Base-by-base conservation (phyloP, 1,284 basidiomycete species). In the Cryptococcus sp. region DNA sequence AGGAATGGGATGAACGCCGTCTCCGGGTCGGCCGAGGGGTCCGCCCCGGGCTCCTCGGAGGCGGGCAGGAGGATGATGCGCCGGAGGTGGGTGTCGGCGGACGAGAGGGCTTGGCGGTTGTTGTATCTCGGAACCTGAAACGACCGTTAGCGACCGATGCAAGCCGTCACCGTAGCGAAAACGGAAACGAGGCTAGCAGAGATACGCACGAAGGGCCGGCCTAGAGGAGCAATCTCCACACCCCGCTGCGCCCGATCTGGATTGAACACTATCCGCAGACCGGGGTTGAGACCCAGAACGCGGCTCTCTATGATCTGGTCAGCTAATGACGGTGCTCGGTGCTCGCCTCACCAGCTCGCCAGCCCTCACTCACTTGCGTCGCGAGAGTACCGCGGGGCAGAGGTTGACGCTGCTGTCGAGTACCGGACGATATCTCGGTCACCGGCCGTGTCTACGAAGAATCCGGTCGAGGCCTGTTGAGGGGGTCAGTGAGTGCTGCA, bases 391-490 rank as follows among this genome's bases (percentile, higher is more conserved):
- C 66, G 60, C 0, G 70, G 69, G 0, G 62, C 51, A 24, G 55
- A 50, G 38, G 55, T 53, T 8, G 68, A 69, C 2, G 67, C 52
- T 1, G 59, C 52, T 12, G 44, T 35, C 18, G 59, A 59, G 52
- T 70, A 72, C 15, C 54, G 56, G 2, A 64, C 20, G 4, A 61
- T 58, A 50, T 71, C 67, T 20, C 52, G 56, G 56, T 74, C 72
- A 1, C 72, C 72, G 0, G 55, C 64, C 0, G 59, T 65, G 48
- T 73, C 71, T 1, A 55, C 39, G 43, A 72, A 73, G 43, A 60
- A 67, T 1, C 52, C 53, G 7, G 53, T 62, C 3, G 55, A 55
- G 1, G 65, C 44, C 0, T 55, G 37, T 65, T 67, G 48, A 13
- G 5, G 52, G 12, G 20, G 38, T 21, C 20, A 35, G 48, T 50